Percentiles rank a stretch among this genome's conserved stretches.
phyloP scores from a whole-genome alignment of 2,329 filamentous ascomycete species.

The Fusarium tuaranense region DNA sequence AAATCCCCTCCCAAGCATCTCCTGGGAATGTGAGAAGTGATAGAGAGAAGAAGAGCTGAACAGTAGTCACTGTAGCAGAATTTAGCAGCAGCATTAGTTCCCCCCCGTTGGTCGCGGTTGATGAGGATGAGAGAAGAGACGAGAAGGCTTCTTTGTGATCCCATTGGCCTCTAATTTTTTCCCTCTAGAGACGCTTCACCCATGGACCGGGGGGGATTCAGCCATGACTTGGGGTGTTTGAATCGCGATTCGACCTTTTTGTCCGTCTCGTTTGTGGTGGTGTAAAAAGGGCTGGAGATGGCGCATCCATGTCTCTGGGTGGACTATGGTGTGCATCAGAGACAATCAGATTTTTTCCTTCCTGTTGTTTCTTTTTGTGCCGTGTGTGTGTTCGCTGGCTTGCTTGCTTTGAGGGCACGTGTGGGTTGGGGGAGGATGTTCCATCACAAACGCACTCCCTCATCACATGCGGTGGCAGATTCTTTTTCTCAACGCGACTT shows the following conservation, averaged over 20 bases:
- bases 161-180: constrained; percentile 19
- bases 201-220: constrained; percentile 9
- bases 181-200: constrained; percentile 10
- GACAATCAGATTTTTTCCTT: constrained; percentile 16
- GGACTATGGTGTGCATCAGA: constrained; percentile 23
- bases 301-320: constrained; percentile 9
- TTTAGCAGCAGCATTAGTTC: constrained; percentile 22
- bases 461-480: constrained; percentile 4
- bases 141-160: constrained; percentile 15
- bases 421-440: constrained; percentile 14
- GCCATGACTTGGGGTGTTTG: constrained; percentile 4
- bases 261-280: constrained; percentile 10
- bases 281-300: neutral
- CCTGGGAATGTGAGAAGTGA: constrained; percentile 34
- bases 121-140: constrained; percentile 29
- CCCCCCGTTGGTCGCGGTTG: constrained; percentile 17
- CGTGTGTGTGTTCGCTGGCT: constrained; percentile 11
- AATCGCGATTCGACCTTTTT: constrained; percentile 15
- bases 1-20: constrained; percentile 5
- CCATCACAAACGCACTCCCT: constrained; percentile 13
- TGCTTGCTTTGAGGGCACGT: constrained; percentile 24
- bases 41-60: neutral
- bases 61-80: constrained; percentile 14
- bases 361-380: constrained; percentile 7
- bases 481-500: constrained; percentile 19